Percentiles rank a stretch among this genome's conserved stretches.
These are phyloP conservation scores for Pyrus pyrifolia DNA, from an alignment of 306 rosid species.

Conservation along the genomic window DNA sequence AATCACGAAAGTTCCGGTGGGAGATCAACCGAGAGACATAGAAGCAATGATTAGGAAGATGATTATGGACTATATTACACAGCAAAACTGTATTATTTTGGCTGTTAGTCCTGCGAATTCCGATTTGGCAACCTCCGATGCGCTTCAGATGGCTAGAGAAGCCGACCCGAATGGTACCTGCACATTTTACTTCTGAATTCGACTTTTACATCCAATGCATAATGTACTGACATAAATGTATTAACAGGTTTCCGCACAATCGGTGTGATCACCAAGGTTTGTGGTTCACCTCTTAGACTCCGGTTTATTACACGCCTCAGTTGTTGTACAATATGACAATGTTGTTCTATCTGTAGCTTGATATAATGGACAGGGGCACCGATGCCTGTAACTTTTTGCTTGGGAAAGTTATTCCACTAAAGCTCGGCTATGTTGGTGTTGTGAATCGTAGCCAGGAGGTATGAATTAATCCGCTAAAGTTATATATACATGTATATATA, in stretches of 20 bases:
- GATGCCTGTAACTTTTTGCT: constrained; percentile 28
- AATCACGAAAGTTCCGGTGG: constrained; percentile 35
- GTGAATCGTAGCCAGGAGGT: constrained; percentile 43
- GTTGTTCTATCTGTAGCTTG: constrained; percentile 21
- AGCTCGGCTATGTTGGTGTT: constrained; percentile 33
- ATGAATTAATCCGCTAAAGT: background rate
- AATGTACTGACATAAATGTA: background rate
- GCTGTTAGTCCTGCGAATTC: constrained; percentile 41
- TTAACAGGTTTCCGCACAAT: constrained; percentile 28
- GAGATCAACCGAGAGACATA: constrained; percentile 40
- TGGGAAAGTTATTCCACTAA: constrained; percentile 35
- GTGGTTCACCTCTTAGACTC: background rate
- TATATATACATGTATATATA: too few species aligned
- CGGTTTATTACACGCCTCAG: background rate
- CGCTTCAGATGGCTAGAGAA: constrained; percentile 36
- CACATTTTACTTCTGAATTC: background rate
- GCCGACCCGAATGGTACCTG: constrained; percentile 32
- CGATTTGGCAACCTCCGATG: constrained; percentile 37
- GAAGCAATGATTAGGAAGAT: constrained; percentile 32
- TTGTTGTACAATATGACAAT: background rate
- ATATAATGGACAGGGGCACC: constrained; percentile 45
- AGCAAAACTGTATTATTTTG: constrained; percentile 26
- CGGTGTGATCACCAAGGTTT: constrained; percentile 40
- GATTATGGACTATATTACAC: constrained; percentile 26
- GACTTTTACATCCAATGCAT: background rate